phyloP scores from a whole-genome alignment of 2,329 filamentous ascomycete species.

The Aspergillus persii region DNA sequence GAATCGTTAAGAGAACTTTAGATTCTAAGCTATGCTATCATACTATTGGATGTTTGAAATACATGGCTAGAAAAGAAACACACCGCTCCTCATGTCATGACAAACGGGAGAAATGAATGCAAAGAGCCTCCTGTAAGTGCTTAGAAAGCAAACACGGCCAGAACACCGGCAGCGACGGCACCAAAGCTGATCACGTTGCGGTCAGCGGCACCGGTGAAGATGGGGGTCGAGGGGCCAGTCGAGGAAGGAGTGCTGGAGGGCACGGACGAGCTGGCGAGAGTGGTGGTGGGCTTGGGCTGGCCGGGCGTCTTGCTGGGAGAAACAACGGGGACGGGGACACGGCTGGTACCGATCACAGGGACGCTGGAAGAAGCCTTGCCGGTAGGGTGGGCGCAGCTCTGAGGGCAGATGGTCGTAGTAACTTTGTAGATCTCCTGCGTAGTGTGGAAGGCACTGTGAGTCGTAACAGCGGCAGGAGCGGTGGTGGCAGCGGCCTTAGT shows the following conservation, averaged over 20 bases:
- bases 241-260: constrained; percentile 15
- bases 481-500: constrained; percentile 10
- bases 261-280: constrained; percentile 9
- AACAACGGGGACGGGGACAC: constrained; percentile 8
- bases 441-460: background rate
- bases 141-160: constrained; percentile 38
- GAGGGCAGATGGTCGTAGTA: constrained; percentile 5
- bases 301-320: constrained; percentile 13
- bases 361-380: constrained; percentile 5
- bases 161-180: constrained; percentile 33
- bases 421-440: background rate
- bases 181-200: constrained; percentile 36
- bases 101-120: background rate
- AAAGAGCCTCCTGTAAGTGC: background rate
- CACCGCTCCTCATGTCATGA: background rate
- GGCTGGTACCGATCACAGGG: constrained; percentile 3
- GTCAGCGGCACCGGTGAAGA: constrained; percentile 34
- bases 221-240: constrained; percentile 10
- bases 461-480: constrained; percentile 5
- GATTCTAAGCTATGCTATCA: background rate
- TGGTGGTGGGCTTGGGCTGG: constrained; percentile 1
- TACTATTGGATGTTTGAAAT: background rate
- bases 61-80: constrained; percentile 1
- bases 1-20: background rate
- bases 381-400: constrained; percentile 10